Evolutionary conservation across 2,329 filamentous ascomycete species (phyloP).

Genomic region (Cercospora citrullina): DNA sequence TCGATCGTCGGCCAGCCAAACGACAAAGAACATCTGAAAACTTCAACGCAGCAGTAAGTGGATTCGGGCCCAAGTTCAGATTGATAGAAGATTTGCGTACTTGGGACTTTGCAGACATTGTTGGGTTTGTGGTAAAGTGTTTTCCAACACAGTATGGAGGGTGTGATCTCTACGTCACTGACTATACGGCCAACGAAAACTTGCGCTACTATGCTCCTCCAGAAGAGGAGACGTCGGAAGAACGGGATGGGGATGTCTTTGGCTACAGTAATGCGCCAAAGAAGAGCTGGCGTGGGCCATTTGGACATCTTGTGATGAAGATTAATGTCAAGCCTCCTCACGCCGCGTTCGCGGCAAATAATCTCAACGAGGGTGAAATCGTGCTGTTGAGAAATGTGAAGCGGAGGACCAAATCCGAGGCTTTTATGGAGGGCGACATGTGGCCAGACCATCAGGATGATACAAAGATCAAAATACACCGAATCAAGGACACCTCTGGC

Average conservation of each 20-base stretch:
- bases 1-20: conserved; percentile 16
- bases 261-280: conserved; percentile 35
- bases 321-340: conserved; percentile 72
- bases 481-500: conserved; percentile 44
- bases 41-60: conserved; percentile 13
- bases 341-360: conserved; percentile 56
- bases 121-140: conserved; percentile 68
- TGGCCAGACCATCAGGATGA: conserved; percentile 59
- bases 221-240: conserved; percentile 35
- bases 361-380: conserved; percentile 62
- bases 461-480: conserved; percentile 59
- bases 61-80: conserved; percentile 54
- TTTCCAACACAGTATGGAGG: conserved; percentile 45
- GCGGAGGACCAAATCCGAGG: conserved; percentile 55
- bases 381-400: conserved; percentile 71
- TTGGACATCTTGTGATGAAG: conserved; percentile 69
- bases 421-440: conserved; percentile 67
- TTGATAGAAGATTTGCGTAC: conserved; percentile 64
- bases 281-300: conserved; percentile 70
- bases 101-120: conserved; percentile 64
- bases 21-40: conserved; percentile 8
- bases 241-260: conserved; percentile 36
- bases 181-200: conserved; percentile 71
- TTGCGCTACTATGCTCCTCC: conserved; percentile 60
- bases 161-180: conserved; percentile 71